Evolutionary conservation across 257 asterid species (phyloP), one percentile per base, ranked within the genome.

Genomic region (Echium plantagineum): DNA sequence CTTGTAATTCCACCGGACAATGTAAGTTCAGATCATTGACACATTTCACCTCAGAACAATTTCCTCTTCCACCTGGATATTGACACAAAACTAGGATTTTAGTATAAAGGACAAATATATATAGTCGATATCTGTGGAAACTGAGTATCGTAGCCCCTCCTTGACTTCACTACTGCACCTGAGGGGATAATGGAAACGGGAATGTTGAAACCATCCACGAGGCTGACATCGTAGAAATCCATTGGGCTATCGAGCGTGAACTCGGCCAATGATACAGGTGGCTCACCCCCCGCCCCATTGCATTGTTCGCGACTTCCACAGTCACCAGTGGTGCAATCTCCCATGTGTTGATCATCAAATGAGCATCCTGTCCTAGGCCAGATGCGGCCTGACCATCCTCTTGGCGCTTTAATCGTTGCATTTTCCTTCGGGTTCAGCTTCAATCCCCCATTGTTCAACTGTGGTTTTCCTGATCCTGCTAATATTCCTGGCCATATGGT

Each of bases 321-420:
- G 72, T 87, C 83, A 0, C 86, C 93, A 1, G 93, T 83, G 67
- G 63, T 13, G 66, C 96, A 87, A 47, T 49, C 52, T 31, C 93
- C 93, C 17, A 52, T 66, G 21, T 87, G 86, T 3, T 83, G 71
- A 22, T 12, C 58, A 69, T 81, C 85, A 52, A 89, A 89, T 18
- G 2, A 59, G 84, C 95, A 89, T 51, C 83, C 83, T 18, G 42
- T 83, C 5, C 94, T 66, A 0, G 82, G 72, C 96, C 95, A 89
- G 67, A 89, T 67, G 5, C 86, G 94, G 67, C 96, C 96, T 2
- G 96, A 83, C 96, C 90, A 88, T 21, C 81, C 94, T 1, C 64
- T 3, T 17, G 94, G 94, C 6, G 83, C 81, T 3, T 21, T 5
- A 16, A 88, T 20, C 13, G 15, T 19, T 55, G 63, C 20, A 0